Base-by-base conservation (phyloP, 78 protist species). In the Capsaspora owczarzaki region DNA sequence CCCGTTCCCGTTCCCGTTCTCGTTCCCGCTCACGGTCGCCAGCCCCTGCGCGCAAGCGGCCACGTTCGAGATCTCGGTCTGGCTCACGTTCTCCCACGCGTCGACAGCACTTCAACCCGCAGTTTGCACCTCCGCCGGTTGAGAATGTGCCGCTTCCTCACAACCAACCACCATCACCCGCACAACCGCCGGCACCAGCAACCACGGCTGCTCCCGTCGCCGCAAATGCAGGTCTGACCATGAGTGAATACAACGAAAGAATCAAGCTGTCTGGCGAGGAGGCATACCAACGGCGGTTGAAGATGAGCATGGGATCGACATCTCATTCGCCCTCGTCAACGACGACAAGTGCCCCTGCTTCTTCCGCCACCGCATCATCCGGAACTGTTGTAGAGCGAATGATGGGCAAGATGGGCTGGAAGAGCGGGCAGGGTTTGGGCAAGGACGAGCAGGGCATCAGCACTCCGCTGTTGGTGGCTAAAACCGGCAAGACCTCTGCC, bases 351-450 rank as follows among this genome's bases (percentile, higher is more conserved):
- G 66, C 35, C 12, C 35, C 4, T 29, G 66, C 35, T 12, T 4
- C 33, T 12, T 2, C 8, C 66, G 66, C 66, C 8, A 29, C 33
- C 66, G n/a, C 12, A 10, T 16, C n/a, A 16, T 25, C 20, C 33
- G 66, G n/a, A 16, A 29, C 12, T 12, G 66, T 56, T 16, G 72
- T 41, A 4, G n/a, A 31, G 72, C 72, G 72, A 14, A 63, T 63
- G 72, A 63, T 63, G 72, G 42, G 33, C 4, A 2, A 31, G 72
- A 63, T 63, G 72, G 72, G 72, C 22, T 63, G 72, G 72, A 63
- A 63, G 43, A 20, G 10, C 72, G 72, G 72, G 19, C 72, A 63
- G 41, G 72, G 72, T 6, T 41, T 63, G 19, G 72, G 72, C 40
- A 8, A 25, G 40, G 1, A 8, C 19, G 72, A 63, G 41, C 72